A percentile compares a stretch with the other conserved stretches of the same genome.
These are phyloP conservation scores for Aaosphaeria arxii DNA, from an alignment of 2,329 filamentous ascomycete species.

Conservation along the genomic window DNA sequence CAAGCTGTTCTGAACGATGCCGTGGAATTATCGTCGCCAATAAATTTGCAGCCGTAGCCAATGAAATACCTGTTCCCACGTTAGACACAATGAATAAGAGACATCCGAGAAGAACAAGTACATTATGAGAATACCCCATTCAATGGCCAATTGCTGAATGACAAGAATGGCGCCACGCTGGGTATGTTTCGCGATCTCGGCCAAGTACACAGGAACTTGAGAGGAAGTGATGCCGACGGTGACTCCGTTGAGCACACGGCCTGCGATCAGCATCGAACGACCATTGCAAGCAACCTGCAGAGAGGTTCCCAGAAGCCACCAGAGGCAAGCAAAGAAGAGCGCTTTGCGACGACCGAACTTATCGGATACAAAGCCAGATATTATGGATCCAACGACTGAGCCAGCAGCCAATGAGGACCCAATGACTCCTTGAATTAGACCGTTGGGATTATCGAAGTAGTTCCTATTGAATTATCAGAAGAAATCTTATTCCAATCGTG, in stretches of 20 bases:
- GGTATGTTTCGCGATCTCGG: conserved; percentile 43
- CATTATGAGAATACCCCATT: conserved; percentile 38
- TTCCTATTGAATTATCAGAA: conserved; percentile 12
- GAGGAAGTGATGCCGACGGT: conserved; percentile 44
- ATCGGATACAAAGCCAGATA: conserved; percentile 52
- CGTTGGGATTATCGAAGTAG: conserved; percentile 52
- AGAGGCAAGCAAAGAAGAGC: conserved; percentile 48
- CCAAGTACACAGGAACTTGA: conserved; percentile 46
- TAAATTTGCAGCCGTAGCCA: conserved; percentile 46
- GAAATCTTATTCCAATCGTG: neutral
- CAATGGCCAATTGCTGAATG: conserved; percentile 45
- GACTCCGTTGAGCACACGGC: conserved; percentile 45
- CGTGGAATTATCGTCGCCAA: conserved; percentile 22
- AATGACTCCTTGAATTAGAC: conserved; percentile 49
- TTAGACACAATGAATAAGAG: neutral
- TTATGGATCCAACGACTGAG: conserved; percentile 47
- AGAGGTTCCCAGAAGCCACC: conserved; percentile 42
- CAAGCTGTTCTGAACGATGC: conserved; percentile 47
- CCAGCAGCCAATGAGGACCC: conserved; percentile 50
- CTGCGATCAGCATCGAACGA: conserved; percentile 43
- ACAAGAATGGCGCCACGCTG: conserved; percentile 44
- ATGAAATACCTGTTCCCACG: conserved; percentile 42
- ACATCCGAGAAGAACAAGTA: conserved; percentile 5
- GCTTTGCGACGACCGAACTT: conserved; percentile 46
- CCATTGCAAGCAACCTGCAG: conserved; percentile 48